phyloP scores from a whole-genome alignment of 148 eudicot genomes.

The Diospyros lotus region DNA sequence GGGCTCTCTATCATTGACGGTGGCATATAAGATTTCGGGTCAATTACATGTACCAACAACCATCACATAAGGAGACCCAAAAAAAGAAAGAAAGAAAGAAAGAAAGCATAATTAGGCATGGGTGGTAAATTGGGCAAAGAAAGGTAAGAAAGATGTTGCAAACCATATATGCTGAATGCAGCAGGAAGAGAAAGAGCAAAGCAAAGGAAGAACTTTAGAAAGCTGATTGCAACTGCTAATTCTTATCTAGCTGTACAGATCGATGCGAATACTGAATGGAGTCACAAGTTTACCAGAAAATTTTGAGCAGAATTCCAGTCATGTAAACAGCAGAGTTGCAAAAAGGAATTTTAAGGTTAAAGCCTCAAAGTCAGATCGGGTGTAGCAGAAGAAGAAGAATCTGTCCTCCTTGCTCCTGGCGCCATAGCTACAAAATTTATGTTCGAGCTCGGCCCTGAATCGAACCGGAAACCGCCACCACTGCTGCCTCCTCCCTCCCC shows the following conservation, averaged over 20 bases:
- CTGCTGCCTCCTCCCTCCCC: constrained; percentile 6
- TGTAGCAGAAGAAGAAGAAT: constrained; percentile 28
- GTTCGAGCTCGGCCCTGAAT: constrained; percentile 17
- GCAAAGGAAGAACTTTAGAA: background rate
- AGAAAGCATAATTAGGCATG: no score
- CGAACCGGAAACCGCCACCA: background rate
- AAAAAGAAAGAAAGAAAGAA: no score
- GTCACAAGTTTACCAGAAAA: constrained; percentile 9
- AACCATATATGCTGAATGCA: no score
- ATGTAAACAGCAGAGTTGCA: background rate
- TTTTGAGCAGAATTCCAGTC: background rate
- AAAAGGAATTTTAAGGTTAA: constrained; percentile 2
- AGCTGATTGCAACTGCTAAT: background rate
- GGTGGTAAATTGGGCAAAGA: no score
- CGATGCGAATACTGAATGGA: background rate
- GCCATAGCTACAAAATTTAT: constrained; percentile 25
- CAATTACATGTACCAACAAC: no score
- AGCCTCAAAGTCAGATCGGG: constrained; percentile 50
- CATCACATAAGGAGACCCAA: no score
- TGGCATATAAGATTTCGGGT: no score
- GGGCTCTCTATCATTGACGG: no score
- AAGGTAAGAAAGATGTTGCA: no score
- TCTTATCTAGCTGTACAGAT: constrained; percentile 24
- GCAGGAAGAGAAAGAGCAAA: background rate
- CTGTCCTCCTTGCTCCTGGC: constrained; percentile 21